Conservation (phyloP, 495 filamentous ascomycete genomes). For the Neurospora sp. region DNA sequence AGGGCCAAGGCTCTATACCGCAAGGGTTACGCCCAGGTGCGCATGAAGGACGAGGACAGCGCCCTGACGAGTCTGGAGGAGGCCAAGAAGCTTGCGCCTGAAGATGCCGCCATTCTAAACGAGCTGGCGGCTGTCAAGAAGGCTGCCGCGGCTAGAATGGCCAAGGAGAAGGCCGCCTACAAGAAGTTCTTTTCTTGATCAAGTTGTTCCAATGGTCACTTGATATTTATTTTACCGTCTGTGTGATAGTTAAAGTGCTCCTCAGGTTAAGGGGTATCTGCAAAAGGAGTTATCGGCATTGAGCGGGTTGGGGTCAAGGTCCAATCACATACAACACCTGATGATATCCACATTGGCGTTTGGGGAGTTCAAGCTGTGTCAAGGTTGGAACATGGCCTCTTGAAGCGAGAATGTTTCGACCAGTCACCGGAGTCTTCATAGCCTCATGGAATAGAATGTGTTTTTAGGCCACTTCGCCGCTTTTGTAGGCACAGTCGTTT, state of each 20-base stretch:
- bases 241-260: neutral
- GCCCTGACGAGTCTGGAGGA: slow-evolving; percentile 69
- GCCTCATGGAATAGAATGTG: neutral
- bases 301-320: neutral
- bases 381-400: neutral
- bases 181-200: slow-evolving; percentile 67
- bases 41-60: slow-evolving; percentile 75
- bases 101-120: slow-evolving; percentile 63
- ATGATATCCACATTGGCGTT: neutral
- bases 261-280: neutral
- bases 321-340: neutral
- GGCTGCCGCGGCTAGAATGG: slow-evolving; percentile 56
- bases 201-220: neutral
- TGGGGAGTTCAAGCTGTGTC: neutral
- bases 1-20: slow-evolving; percentile 83
- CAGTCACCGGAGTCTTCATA: neutral
- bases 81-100: slow-evolving; percentile 64
- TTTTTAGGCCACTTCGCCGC: neutral
- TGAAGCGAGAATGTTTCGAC: neutral
- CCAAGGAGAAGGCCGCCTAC: slow-evolving; percentile 83
- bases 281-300: neutral
- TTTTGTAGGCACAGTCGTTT: neutral
- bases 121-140: slow-evolving; percentile 72
- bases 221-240: neutral
- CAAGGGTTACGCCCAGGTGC: slow-evolving; percentile 60